Evolutionary conservation across 257 asterid genomes (phyloP).

Genomic region (Handroanthus guayacan): DNA sequence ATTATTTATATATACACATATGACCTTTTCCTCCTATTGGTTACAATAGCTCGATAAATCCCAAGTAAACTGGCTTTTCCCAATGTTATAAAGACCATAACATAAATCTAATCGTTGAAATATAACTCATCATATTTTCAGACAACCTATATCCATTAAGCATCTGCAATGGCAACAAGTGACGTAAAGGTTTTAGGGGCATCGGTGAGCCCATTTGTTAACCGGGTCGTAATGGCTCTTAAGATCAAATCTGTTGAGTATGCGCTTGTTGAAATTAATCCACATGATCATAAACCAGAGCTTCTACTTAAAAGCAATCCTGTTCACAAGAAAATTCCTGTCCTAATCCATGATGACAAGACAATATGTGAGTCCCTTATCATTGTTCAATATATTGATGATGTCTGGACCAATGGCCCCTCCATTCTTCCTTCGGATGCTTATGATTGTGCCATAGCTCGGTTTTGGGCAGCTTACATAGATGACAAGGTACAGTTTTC

Average conservation of each 20-base stretch:
- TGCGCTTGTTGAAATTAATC: constrained; percentile 43
- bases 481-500: constrained; percentile 52
- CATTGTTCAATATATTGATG: constrained; percentile 48
- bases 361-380: constrained; percentile 55
- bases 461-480: constrained; percentile 64
- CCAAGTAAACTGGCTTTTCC: constrained; percentile 23
- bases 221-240: constrained; percentile 53
- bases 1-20: too few species aligned
- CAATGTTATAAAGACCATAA: constrained; percentile 11
- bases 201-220: constrained; percentile 50
- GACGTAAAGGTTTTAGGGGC: constrained; percentile 53
- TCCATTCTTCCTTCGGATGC: constrained; percentile 41
- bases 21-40: not conserved
- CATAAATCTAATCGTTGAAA: not conserved
- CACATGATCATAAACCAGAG: constrained; percentile 40
- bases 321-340: constrained; percentile 60
- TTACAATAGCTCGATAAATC: not conserved
- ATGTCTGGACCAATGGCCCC: constrained; percentile 38
- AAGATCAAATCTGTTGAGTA: constrained; percentile 55
- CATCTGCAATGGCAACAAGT: constrained; percentile 45
- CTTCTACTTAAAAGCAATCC: constrained; percentile 59
- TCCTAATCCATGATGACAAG: constrained; percentile 46
- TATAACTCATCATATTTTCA: not conserved
- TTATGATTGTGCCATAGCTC: constrained; percentile 46
- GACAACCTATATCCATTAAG: not conserved